These are phyloP conservation scores for Hyaloscypha hepaticicola DNA, from an alignment of 495 filamentous ascomycete species.

Conservation along the genomic window DNA sequence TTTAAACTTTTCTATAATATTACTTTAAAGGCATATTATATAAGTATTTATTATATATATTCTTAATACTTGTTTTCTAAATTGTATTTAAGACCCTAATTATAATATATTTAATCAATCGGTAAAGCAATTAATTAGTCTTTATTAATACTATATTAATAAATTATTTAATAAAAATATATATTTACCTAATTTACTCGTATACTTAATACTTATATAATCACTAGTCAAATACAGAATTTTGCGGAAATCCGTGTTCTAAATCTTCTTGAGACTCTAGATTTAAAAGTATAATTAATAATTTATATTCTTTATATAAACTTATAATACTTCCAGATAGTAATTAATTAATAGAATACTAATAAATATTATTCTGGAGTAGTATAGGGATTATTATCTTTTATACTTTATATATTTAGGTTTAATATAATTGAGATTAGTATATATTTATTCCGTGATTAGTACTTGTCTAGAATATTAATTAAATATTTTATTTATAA, in stretches of 20 bases:
- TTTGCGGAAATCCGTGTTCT: too few relatives aligned
- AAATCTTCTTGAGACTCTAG: too few relatives aligned
- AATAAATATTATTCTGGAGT: background rate
- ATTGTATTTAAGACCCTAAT: background rate
- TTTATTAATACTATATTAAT: background rate
- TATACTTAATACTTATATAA: background rate
- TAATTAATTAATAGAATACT: background rate
- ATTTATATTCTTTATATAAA: background rate
- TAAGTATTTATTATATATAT: conserved; percentile 1
- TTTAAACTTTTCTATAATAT: background rate
- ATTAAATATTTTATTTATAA: background rate
- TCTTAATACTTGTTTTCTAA: background rate
- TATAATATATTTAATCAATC: background rate
- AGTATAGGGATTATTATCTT: background rate
- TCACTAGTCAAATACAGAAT: too few relatives aligned
- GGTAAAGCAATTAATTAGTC: background rate
- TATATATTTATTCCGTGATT: background rate
- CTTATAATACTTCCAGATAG: background rate
- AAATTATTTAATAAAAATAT: background rate
- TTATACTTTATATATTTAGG: background rate
- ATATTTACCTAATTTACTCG: background rate
- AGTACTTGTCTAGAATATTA: background rate
- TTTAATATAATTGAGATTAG: background rate
- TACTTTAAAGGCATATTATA: background rate
- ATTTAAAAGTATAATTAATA: too few relatives aligned